phyloP scores from a whole-genome alignment of 768 basidiomycete species.

The Suillus variegatus region DNA sequence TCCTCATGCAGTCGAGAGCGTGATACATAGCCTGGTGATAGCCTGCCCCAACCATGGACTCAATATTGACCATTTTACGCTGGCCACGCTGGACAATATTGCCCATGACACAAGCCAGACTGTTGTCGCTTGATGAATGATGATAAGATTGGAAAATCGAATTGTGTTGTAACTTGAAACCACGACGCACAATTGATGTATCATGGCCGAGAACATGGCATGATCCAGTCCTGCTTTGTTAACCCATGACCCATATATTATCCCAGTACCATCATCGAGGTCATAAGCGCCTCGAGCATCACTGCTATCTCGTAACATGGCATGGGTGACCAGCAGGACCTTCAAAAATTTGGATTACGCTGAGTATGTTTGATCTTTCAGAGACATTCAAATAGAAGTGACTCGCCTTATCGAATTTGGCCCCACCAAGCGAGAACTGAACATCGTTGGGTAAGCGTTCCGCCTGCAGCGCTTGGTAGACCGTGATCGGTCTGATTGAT shows the following conservation, averaged over 20 bases:
- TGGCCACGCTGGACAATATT: not conserved
- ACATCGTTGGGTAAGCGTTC: conserved; percentile 40
- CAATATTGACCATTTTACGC: conserved; percentile 15
- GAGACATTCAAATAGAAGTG: not conserved
- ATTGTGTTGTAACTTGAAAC: not conserved
- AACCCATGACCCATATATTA: conserved; percentile 9
- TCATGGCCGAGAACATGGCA: conserved; percentile 15
- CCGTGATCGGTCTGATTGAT: conserved; percentile 50
- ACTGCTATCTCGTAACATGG: conserved; percentile 19
- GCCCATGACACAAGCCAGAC: conserved; percentile 20
- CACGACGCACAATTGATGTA: not conserved
- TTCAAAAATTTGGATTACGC: conserved; percentile 14
- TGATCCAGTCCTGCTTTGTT: conserved; percentile 16
- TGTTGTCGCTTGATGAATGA: conserved; percentile 17
- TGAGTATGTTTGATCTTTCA: not conserved
- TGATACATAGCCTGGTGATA: conserved; percentile 32
- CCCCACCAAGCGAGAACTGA: conserved; percentile 48
- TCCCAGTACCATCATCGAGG: conserved; percentile 43
- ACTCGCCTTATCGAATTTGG: conserved; percentile 39
- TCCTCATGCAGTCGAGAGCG: conserved; percentile 23
- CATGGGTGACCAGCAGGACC: conserved; percentile 54
- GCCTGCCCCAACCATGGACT: conserved; percentile 15
- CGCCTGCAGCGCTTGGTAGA: conserved; percentile 53
- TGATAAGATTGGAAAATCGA: not conserved
- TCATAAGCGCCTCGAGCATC: conserved; percentile 13